Conservation (phyloP, 129 eudicot genomes). For the Lonicera japonica region DNA sequence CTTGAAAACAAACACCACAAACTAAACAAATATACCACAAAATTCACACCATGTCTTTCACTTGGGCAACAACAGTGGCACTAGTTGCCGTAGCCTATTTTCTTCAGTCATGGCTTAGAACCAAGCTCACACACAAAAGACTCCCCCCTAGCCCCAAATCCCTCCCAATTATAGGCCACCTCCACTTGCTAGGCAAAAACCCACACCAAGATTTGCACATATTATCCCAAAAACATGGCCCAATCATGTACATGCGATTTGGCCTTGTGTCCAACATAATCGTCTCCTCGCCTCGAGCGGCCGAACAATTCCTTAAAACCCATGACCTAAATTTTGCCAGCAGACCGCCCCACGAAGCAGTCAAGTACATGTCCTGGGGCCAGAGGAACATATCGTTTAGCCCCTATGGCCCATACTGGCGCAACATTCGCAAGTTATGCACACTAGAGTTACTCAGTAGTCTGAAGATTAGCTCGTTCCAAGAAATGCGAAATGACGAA, state of each 20-base stretch:
- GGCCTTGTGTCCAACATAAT: conserved; percentile 25
- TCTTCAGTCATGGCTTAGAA: conserved; percentile 1
- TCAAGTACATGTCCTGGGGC: conserved; percentile 21
- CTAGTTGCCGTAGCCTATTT: not conserved
- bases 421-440: conserved; percentile 35
- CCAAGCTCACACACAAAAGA: conserved; percentile 11
- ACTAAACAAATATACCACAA: not conserved
- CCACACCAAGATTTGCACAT: conserved; percentile 27
- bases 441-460: conserved; percentile 28
- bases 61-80: conserved; percentile 5
- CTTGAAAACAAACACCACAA: not conserved
- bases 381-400: conserved; percentile 14
- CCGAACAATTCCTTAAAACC: conserved; percentile 27
- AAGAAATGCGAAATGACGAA: conserved; percentile 24
- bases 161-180: conserved; percentile 32
- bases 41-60: conserved; percentile 5
- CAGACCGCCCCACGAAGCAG: conserved; percentile 24
- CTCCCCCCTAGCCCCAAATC: conserved; percentile 39
- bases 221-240: conserved; percentile 35
- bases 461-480: conserved; percentile 21
- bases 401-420: conserved; percentile 31
- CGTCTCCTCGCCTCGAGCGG: conserved; percentile 34
- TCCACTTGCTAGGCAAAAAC: conserved; percentile 32
- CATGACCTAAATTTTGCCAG: conserved; percentile 26
- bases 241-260: conserved; percentile 33